Conservation (phyloP, 176 grass and related monocot genomes). For the Aegilops umbellulata region DNA sequence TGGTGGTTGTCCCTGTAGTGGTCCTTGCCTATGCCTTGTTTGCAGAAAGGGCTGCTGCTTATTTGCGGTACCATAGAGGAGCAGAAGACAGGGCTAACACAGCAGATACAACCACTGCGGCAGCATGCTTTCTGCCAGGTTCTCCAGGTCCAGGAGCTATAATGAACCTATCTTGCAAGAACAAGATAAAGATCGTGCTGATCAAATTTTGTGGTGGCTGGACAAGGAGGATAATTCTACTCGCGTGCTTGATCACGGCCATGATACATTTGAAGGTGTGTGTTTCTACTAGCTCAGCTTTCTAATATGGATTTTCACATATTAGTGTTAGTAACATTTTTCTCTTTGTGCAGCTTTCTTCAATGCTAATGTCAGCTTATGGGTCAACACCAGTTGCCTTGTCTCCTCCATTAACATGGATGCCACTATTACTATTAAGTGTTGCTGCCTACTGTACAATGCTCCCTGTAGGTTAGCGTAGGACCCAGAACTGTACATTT, state of each 20-base stretch:
- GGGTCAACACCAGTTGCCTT: conserved; percentile 56
- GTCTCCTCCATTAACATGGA: conserved; percentile 71
- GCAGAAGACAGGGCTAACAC: not conserved
- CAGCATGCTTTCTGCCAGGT: conserved; percentile 9
- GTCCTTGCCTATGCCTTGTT: conserved; percentile 60
- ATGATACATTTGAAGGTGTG: conserved; percentile 65
- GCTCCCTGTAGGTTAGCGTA: not conserved
- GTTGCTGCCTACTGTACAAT: conserved; percentile 54
- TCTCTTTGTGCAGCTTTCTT: conserved; percentile 53
- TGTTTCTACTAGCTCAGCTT: not conserved
- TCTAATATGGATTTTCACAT: not conserved
- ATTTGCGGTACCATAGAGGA: conserved; percentile 31
- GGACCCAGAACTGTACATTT: not conserved
- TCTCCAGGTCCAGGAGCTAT: not conserved
- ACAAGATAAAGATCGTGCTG: not conserved
- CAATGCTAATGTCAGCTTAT: conserved; percentile 66
- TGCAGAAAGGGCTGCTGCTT: conserved; percentile 49
- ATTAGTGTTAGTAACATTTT: not conserved
- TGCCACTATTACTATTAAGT: conserved; percentile 57
- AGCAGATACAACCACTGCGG: not conserved
- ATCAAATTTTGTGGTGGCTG: conserved; percentile 42
- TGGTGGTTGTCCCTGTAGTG: conserved; percentile 56
- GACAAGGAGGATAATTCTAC: conserved; percentile 45
- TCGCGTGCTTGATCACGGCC: conserved; percentile 37
- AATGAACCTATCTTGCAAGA: conserved; percentile 9